Percentiles rank a stretch among this genome's conserved stretches.
Conservation (phyloP, 2,329 filamentous ascomycete species). For the Colletotrichum australisinense region DNA sequence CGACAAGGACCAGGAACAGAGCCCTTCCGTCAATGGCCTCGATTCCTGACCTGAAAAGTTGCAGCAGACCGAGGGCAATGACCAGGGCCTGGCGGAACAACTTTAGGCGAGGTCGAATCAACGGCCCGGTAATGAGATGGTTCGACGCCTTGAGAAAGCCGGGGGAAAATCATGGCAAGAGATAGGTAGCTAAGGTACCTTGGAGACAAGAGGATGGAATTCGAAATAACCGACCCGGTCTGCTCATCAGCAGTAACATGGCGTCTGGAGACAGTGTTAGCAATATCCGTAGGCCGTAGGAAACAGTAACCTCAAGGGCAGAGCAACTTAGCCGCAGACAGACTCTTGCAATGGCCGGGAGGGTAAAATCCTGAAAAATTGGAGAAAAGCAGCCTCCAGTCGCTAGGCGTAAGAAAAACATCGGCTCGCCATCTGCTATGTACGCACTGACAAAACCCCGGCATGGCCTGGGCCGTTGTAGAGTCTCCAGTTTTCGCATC, state of each 20-base stretch:
- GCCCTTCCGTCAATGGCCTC: constrained; percentile 21
- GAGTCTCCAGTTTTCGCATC: constrained; percentile 32
- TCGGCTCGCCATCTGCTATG: constrained; percentile 1
- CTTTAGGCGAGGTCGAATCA: constrained; percentile 21
- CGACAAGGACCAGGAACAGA: constrained; percentile 33
- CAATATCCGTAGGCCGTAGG: not conserved
- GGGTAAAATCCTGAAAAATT: constrained; percentile 35
- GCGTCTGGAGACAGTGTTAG: not conserved
- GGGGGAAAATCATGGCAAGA: not conserved
- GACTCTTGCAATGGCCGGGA: constrained; percentile 16
- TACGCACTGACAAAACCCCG: constrained; percentile 26
- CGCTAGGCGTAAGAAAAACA: constrained; percentile 11
- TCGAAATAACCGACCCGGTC: not conserved
- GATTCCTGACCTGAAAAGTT: constrained; percentile 21
- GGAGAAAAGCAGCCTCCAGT: constrained; percentile 24
- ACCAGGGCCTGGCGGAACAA: constrained; percentile 13
- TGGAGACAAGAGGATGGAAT: constrained; percentile 20
- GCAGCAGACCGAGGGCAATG: constrained; percentile 1
- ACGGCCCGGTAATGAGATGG: constrained; percentile 6
- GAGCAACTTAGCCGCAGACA: constrained; percentile 17
- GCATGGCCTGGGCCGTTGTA: constrained; percentile 30
- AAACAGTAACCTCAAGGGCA: not conserved
- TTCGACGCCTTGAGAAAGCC: not conserved
- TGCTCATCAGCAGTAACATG: not conserved
- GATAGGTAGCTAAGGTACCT: not conserved